Evolutionary conservation across 768 basidiomycete genomes (phyloP).

Genomic region (Termitomyces sp.): DNA sequence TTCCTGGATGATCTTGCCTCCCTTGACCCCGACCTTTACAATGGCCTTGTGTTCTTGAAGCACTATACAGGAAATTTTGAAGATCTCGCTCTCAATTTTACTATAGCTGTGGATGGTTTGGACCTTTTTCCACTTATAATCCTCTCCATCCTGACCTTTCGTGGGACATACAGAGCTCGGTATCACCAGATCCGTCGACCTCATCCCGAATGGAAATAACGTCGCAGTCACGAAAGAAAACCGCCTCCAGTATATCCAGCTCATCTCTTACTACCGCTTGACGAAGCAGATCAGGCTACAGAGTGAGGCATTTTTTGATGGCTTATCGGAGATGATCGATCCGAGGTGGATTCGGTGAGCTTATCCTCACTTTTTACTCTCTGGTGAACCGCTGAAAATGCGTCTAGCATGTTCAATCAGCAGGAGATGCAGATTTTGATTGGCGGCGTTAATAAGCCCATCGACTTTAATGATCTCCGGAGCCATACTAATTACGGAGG

Average conservation of each 20-base stretch:
- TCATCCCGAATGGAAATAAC: conserved; percentile 78
- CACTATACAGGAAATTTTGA: conserved; percentile 84
- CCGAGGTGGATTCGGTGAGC: conserved; percentile 76
- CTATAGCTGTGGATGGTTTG: conserved; percentile 79
- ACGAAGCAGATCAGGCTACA: conserved; percentile 85
- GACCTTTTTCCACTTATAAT: background rate
- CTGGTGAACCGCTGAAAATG: background rate
- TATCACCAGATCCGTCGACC: conserved; percentile 64
- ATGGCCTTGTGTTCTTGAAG: conserved; percentile 88
- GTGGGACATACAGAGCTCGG: conserved; percentile 62
- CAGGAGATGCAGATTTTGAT: conserved; percentile 90
- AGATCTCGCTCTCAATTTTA: conserved; percentile 87
- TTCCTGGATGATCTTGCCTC: conserved; percentile 92
- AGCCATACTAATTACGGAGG: conserved; percentile 80
- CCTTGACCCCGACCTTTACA: conserved; percentile 88
- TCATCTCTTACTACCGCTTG: conserved; percentile 83
- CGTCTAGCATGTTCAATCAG: conserved; percentile 89
- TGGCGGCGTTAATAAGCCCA: conserved; percentile 80
- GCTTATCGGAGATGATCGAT: conserved; percentile 88
- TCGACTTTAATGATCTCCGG: conserved; percentile 79
- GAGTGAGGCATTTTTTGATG: conserved; percentile 85
- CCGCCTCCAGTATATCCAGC: conserved; percentile 81
- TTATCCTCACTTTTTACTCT: background rate
- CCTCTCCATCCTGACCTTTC: background rate
- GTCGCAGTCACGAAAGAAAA: conserved; percentile 87